Conservation (phyloP, 179 eudicot species). For the Silene vulgaris region DNA sequence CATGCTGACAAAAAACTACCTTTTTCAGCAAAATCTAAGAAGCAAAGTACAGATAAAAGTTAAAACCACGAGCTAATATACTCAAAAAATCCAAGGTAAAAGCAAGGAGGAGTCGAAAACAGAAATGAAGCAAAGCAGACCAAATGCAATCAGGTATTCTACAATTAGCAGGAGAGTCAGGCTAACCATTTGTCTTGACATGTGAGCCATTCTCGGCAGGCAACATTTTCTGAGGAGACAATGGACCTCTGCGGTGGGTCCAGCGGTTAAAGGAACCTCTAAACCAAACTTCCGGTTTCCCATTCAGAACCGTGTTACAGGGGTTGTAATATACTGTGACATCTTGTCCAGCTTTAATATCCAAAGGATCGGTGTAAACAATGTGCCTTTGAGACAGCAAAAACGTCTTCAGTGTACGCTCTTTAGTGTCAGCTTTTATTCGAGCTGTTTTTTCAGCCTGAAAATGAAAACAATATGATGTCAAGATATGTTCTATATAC, state of each 20-base stretch:
- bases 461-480: conserved; percentile 13
- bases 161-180: conserved; percentile 11
- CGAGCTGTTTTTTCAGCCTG: conserved; percentile 80
- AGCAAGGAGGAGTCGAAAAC: not conserved
- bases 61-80: not conserved
- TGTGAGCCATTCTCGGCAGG: conserved; percentile 68
- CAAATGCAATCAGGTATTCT: conserved; percentile 10
- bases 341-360: conserved; percentile 67
- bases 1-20: not conserved
- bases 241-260: conserved; percentile 80
- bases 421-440: conserved; percentile 78
- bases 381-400: conserved; percentile 85
- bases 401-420: conserved; percentile 66
- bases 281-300: conserved; percentile 93
- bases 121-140: not conserved
- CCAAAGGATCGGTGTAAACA: conserved; percentile 93
- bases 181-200: conserved; percentile 72
- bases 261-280: conserved; percentile 94
- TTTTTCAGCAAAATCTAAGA: conserved; percentile 5
- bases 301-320: conserved; percentile 69
- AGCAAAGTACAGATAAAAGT: conserved; percentile 7
- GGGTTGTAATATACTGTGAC: conserved; percentile 86
- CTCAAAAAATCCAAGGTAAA: not conserved
- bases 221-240: conserved; percentile 85
- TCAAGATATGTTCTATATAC: not conserved